phyloP scores from a whole-genome alignment of 2,329 filamentous ascomycete species.

The Phyllachora maydis region DNA sequence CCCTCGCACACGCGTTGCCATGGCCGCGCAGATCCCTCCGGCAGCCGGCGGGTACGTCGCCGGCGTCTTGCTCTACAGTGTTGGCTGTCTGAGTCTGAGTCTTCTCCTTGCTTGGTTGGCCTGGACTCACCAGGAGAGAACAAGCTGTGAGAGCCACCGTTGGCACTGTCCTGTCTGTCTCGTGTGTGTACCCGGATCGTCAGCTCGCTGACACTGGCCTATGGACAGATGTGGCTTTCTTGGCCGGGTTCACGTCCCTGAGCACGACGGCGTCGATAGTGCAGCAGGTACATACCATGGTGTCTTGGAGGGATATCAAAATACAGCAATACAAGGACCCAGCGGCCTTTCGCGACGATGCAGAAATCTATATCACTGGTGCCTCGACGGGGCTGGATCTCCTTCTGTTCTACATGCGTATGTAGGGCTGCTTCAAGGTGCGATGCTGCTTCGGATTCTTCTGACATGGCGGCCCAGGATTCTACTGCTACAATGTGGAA shows the following conservation, averaged over 20 bases:
- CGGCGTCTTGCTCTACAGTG: constrained; percentile 14
- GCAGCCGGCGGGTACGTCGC: no score
- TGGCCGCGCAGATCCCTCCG: no score
- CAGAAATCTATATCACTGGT: constrained; percentile 19
- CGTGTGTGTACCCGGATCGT: neutral
- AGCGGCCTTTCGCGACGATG: constrained; percentile 12
- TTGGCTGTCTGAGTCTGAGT: constrained; percentile 12
- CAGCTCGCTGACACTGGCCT: neutral
- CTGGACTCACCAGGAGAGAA: constrained; percentile 16
- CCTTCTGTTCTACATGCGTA: constrained; percentile 25
- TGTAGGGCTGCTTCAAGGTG: no score
- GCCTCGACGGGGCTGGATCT: constrained; percentile 18
- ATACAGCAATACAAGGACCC: constrained; percentile 15
- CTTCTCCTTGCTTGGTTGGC: constrained; percentile 14
- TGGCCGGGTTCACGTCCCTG: constrained; percentile 15
- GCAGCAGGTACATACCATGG: constrained; percentile 20
- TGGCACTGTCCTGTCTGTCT: neutral
- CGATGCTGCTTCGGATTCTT: no score
- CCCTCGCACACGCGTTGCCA: no score
- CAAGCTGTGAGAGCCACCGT: constrained; percentile 15
- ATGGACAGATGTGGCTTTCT: constrained; percentile 19
- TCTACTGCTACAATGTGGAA: constrained; percentile 27
- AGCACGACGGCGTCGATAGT: constrained; percentile 16
- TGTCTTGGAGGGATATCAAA: constrained; percentile 17
- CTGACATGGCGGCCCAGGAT: constrained; percentile 17